Evolutionary conservation across 257 asterid species (phyloP).

Genomic region (Gentiana macrophylla): DNA sequence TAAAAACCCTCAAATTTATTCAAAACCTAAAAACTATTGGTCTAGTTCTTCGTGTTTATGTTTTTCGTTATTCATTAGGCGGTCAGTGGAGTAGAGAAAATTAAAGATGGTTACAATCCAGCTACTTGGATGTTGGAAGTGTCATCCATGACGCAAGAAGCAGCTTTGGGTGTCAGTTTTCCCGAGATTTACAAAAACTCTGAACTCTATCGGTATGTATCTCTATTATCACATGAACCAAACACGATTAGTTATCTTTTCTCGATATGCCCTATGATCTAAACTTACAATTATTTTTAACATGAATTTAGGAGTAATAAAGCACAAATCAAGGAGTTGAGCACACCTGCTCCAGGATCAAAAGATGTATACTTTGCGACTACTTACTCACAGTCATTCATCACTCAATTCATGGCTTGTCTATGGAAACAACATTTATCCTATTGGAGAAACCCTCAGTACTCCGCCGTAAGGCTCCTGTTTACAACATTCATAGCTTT

Average conservation of each 20-base stretch:
- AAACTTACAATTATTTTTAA: too few species aligned
- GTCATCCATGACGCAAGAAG: constrained; percentile 64
- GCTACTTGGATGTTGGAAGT: constrained; percentile 92
- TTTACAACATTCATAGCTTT: constrained; percentile 62
- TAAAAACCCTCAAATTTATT: background rate
- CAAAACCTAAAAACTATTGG: too few species aligned
- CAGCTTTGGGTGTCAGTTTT: constrained; percentile 54
- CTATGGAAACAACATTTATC: constrained; percentile 86
- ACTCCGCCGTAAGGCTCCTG: constrained; percentile 82
- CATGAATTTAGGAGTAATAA: constrained; percentile 44
- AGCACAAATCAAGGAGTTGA: constrained; percentile 45
- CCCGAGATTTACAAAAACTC: constrained; percentile 59
- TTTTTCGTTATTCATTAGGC: constrained; percentile 21
- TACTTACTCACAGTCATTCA: constrained; percentile 55
- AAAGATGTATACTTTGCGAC: constrained; percentile 53
- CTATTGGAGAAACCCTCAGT: constrained; percentile 83
- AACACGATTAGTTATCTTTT: too few species aligned
- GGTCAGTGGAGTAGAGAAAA: constrained; percentile 48
- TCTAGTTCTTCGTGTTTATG: background rate
- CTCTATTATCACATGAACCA: background rate
- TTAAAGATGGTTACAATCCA: constrained; percentile 70
- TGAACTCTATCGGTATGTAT: constrained; percentile 33
- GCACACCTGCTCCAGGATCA: constrained; percentile 50
- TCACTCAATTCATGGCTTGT: constrained; percentile 68
- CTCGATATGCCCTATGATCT: too few species aligned